These are phyloP conservation scores for Lachancea fermentati DNA, from an alignment of 805 yeast genomes.

Conservation along the genomic window DNA sequence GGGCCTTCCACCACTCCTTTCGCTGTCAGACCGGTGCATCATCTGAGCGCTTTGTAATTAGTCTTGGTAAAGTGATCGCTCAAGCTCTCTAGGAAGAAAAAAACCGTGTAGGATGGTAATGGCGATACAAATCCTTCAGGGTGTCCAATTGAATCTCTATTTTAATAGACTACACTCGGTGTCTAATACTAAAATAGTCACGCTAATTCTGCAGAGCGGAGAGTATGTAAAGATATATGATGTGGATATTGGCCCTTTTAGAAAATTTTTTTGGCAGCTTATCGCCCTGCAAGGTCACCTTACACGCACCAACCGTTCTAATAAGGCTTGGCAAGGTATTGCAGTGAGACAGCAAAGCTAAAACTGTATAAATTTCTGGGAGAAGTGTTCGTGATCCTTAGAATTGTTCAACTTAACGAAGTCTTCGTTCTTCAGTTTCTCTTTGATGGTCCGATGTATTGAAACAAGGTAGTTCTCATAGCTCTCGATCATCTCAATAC, in stretches of 20 bases:
- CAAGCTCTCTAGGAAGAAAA: too few species aligned
- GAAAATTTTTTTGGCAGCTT: background rate
- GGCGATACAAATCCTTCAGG: background rate
- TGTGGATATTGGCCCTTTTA: background rate
- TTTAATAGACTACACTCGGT: background rate
- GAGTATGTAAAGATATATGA: too few species aligned
- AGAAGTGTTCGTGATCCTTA: conserved; percentile 24
- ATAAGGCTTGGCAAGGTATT: too few species aligned
- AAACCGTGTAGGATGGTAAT: too few species aligned
- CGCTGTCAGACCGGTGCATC: conserved; percentile 21
- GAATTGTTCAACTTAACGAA: conserved; percentile 23
- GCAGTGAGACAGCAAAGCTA: conserved; percentile 12
- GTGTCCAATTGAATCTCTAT: background rate
- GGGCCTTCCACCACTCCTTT: conserved; percentile 31
- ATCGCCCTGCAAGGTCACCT: background rate
- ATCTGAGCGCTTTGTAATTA: conserved; percentile 7
- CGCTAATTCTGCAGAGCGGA: too few species aligned
- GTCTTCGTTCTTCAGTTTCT: conserved; percentile 44
- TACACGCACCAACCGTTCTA: background rate
- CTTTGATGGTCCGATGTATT: conserved; percentile 59
- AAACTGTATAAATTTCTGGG: conserved; percentile 32
- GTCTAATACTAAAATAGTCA: too few species aligned
- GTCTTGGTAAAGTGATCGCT: background rate
- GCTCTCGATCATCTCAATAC: conserved; percentile 46
- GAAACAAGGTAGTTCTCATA: conserved; percentile 63